Evolutionary conservation across 805 yeast genomes (phyloP), one percentile per base, ranked within the genome.

Genomic region (Jamesozyma gamospora): DNA sequence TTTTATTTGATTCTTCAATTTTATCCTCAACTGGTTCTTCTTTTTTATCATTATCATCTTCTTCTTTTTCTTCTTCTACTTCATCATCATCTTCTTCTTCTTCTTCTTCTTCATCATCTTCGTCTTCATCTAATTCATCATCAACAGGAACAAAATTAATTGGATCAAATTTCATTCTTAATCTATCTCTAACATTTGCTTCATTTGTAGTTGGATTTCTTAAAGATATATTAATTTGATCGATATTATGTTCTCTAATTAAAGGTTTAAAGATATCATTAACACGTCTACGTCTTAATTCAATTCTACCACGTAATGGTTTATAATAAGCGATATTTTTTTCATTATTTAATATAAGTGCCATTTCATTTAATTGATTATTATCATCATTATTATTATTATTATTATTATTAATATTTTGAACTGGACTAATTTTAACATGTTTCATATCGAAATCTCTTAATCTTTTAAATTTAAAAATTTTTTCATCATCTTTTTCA

Each of bases 221-320:
- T 40, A 78, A 57, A 30, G 66, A 64, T 43, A 76, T 64, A 41
- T 74, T 69, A 31, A 79, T 64, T 44, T 69, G 71, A 56, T 75
- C 83, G 44, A 67, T 63, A 12, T 80, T 71, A 47, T 74, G 65
- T 39, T 77, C 79, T 46, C 70, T 70, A 37, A 79, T 69, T 32
- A 60, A 42, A 3, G 62, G 58, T 40, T 51, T 60, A 13, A 61
- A 45, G 16, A 58, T 52, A 32, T 61, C 64, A 41, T 59, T 79
- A 12, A 86, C 75, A 61, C 96, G 77, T 58, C 94, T 78, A 57
- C 90, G 81, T 65, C 83, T 86, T 56, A 92, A 74, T 48, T 81
- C 92, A 32, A 85, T 71, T 50, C 80, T 77, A 28, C 88, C 86
- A 12, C 73, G 66, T 14, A 90, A 65, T 8, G 96, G 95, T 43